phyloP scores from a whole-genome alignment of 2,329 filamentous ascomycete genomes.

The Trichocomaceae sp. region DNA sequence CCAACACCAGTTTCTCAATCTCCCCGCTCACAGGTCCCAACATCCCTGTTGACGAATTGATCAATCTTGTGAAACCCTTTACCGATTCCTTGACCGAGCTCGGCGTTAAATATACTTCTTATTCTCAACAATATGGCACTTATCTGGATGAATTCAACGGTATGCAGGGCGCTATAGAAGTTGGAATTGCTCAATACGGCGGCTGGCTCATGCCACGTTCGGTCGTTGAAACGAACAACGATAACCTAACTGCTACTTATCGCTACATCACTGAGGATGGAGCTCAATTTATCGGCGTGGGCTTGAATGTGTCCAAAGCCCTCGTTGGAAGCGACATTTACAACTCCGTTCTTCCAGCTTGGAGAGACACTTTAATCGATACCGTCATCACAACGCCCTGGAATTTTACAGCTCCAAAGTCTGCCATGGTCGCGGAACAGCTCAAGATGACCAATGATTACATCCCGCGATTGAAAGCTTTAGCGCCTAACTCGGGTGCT shows the following conservation, averaged over 20 bases:
- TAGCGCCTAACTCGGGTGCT: slow-evolving; percentile 33
- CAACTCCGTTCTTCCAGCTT: slow-evolving; percentile 37
- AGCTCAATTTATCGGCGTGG: slow-evolving; percentile 32
- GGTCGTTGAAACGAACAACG: slow-evolving; percentile 23
- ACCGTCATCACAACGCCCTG: slow-evolving; percentile 32
- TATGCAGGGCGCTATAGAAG: slow-evolving; percentile 7
- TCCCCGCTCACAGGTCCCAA: slow-evolving; percentile 30
- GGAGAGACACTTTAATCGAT: slow-evolving; percentile 31
- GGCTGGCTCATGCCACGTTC: slow-evolving; percentile 32
- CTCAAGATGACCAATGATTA: slow-evolving; percentile 35
- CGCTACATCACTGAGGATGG: slow-evolving; percentile 31
- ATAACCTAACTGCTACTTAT: slow-evolving; percentile 25
- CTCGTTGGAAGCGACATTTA: slow-evolving; percentile 25
- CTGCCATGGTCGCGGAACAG: slow-evolving; percentile 31
- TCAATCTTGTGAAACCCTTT: slow-evolving; percentile 41
- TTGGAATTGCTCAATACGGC: slow-evolving; percentile 22
- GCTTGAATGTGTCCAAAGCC: slow-evolving; percentile 28
- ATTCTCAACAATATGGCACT: slow-evolving; percentile 24
- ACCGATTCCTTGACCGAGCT: slow-evolving; percentile 32
- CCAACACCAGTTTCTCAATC: not conserved
- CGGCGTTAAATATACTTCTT: slow-evolving; percentile 27
- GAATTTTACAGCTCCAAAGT: slow-evolving; percentile 34
- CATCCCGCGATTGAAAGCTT: slow-evolving; percentile 33
- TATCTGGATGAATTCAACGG: slow-evolving; percentile 26
- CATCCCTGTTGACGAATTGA: slow-evolving; percentile 25